phyloP scores from a whole-genome alignment of 1,284 basidiomycete genomes.

The Phaffia rhodozyma region DNA sequence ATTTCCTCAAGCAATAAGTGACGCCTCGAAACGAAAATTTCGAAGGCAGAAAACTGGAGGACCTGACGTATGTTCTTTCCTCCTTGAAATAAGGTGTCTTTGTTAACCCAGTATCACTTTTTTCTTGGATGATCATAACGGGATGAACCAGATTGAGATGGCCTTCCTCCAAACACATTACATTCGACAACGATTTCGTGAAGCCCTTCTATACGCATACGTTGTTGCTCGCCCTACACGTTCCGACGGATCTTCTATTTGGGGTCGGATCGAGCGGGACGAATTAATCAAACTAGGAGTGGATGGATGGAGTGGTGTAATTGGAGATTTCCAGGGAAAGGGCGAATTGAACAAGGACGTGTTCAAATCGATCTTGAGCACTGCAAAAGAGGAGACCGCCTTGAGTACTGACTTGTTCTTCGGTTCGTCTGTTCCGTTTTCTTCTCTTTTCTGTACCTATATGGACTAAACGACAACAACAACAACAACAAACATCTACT shows the following conservation, averaged over 20 bases:
- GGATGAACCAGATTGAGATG: conserved; percentile 11
- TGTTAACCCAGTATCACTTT: too few relatives aligned
- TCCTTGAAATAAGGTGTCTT: not conserved
- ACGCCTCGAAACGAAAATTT: conserved; percentile 5
- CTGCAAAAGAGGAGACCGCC: conserved; percentile 1
- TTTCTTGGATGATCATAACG: not conserved
- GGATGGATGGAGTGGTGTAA: conserved; percentile 10
- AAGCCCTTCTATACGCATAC: conserved; percentile 15
- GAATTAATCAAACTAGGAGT: conserved; percentile 3
- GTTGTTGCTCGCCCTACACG: conserved; percentile 10
- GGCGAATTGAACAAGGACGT: not conserved
- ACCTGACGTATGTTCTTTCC: conserved; percentile 7
- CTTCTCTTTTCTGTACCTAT: not conserved
- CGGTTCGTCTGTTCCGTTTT: conserved; percentile 1
- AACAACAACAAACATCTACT: not conserved
- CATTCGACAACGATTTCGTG: conserved; percentile 14
- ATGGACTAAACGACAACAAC: not conserved
- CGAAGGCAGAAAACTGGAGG: conserved; percentile 10
- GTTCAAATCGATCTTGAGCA: not conserved
- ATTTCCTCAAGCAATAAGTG: conserved; percentile 2
- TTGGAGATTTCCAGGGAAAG: not conserved
- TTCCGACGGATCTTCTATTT: not conserved
- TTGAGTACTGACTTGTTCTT: not conserved
- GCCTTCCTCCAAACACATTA: conserved; percentile 18
- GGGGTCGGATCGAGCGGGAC: conserved; percentile 1